These are phyloP conservation scores for Colletotrichum scovillei DNA, from an alignment of 2,329 filamentous ascomycete species.

Conservation along the genomic window DNA sequence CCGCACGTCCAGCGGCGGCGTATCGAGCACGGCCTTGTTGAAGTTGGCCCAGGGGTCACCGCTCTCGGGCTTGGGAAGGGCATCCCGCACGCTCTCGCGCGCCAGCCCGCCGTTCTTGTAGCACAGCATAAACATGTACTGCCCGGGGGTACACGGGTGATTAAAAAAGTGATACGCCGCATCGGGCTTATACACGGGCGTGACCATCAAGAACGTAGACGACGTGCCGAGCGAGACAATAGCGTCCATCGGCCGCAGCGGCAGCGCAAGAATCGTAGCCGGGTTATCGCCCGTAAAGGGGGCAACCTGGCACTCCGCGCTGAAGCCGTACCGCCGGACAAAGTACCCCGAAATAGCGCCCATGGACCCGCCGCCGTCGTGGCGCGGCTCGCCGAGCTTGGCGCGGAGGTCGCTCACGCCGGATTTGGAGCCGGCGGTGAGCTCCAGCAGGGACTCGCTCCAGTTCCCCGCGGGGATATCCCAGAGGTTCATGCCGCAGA, in stretches of 20 bases:
- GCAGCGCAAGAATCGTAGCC: slow-evolving; percentile 91
- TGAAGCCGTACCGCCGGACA: slow-evolving; percentile 81
- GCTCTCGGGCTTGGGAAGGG: slow-evolving; percentile 68
- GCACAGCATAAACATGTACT: slow-evolving; percentile 99
- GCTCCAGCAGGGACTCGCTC: slow-evolving; percentile 78
- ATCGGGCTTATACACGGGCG: slow-evolving; percentile 88
- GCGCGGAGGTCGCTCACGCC: slow-evolving; percentile 71
- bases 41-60: slow-evolving; percentile 80
- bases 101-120: slow-evolving; percentile 98
- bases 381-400: slow-evolving; percentile 84
- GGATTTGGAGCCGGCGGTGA: slow-evolving; percentile 74
- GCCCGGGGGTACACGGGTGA: slow-evolving; percentile 87
- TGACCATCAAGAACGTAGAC: slow-evolving; percentile 98
- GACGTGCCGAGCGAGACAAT: slow-evolving; percentile 96
- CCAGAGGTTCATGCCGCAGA: slow-evolving; percentile 97
- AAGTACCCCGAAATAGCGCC: slow-evolving; percentile 85
- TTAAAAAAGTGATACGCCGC: slow-evolving; percentile 98
- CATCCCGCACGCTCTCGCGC: slow-evolving; percentile 88
- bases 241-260: slow-evolving; percentile 86
- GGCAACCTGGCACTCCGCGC: slow-evolving; percentile 77
- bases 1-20: slow-evolving; percentile 75
- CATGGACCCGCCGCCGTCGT: slow-evolving; percentile 83
- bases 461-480: slow-evolving; percentile 82
- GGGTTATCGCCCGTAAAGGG: slow-evolving; percentile 98
- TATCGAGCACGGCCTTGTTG: slow-evolving; percentile 77